Conservation (phyloP, 345 rosid genomes). For the Sisymbrium altissimum region DNA sequence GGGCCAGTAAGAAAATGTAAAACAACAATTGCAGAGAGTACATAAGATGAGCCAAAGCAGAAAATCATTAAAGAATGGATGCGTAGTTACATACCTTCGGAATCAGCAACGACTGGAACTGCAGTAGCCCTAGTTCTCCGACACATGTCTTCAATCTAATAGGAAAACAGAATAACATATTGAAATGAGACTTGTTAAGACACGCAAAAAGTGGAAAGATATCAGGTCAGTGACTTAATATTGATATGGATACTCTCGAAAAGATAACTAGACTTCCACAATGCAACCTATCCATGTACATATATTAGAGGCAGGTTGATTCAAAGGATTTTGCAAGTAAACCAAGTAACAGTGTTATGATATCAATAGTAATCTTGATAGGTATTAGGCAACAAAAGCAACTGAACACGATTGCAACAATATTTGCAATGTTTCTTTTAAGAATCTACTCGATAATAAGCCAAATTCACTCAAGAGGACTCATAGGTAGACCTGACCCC, state of each 20-base stretch:
- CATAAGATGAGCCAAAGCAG: conserved; percentile 3
- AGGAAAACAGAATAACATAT: neutral
- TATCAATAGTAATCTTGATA: neutral
- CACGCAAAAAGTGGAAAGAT: neutral
- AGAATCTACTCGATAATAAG: neutral
- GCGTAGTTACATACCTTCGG: conserved; percentile 63
- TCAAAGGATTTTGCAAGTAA: neutral
- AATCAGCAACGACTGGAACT: conserved; percentile 84
- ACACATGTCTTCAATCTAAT: conserved; percentile 89
- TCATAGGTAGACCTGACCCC: neutral
- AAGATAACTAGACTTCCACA: conserved; percentile 9
- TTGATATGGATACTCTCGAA: neutral
- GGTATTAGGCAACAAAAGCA: neutral
- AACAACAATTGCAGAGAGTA: neutral
- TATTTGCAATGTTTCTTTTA: neutral
- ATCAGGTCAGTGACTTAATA: neutral
- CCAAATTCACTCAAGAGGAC: neutral
- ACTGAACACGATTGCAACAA: neutral
- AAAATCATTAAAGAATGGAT: conserved; percentile 11
- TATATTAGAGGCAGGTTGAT: neutral
- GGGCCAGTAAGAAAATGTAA: neutral
- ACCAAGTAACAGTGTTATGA: neutral
- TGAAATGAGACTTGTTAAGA: neutral
- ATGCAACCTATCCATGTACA: neutral
- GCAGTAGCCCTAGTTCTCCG: conserved; percentile 70